Percentiles rank a stretch among this genome's conserved stretches.
phyloP scores from a whole-genome alignment of 257 asterid species.

The Jacaranda copaia region DNA sequence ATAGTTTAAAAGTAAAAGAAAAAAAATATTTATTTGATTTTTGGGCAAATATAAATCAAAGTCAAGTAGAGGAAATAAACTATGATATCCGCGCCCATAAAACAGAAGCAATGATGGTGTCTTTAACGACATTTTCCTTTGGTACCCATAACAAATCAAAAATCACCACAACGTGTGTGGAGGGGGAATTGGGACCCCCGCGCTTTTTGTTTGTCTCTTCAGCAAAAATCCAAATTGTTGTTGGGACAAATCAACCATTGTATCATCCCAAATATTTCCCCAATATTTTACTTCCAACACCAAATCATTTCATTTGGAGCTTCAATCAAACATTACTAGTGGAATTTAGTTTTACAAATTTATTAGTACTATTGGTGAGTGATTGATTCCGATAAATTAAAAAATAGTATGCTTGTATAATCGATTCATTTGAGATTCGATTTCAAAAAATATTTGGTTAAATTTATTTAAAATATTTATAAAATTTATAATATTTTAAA shows the following conservation, averaged over 20 bases:
- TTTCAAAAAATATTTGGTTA: too few species aligned
- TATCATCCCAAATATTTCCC: neutral
- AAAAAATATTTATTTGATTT: too few species aligned
- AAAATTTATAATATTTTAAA: too few species aligned
- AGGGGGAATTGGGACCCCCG: neutral
- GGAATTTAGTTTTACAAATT: neutral
- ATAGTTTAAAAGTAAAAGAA: too few species aligned
- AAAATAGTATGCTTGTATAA: neutral
- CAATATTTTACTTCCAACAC: neutral
- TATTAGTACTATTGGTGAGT: neutral
- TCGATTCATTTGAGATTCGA: too few species aligned
- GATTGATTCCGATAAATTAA: neutral
- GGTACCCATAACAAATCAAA: slow-evolving; percentile 32
- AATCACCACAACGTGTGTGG: slow-evolving; percentile 26
- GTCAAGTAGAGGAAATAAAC: too few species aligned
- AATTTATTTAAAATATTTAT: too few species aligned
- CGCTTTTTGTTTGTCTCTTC: slow-evolving; percentile 21
- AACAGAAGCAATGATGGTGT: slow-evolving; percentile 2
- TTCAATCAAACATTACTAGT: neutral
- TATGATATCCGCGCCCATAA: neutral
- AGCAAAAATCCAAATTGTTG: neutral
- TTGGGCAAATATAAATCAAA: too few species aligned
- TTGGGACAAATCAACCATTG: neutral
- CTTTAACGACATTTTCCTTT: slow-evolving; percentile 36
- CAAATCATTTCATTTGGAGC: neutral